Evolutionary conservation across 202 grass and related monocot species (phyloP).

Genomic region (Zizania palustris): DNA sequence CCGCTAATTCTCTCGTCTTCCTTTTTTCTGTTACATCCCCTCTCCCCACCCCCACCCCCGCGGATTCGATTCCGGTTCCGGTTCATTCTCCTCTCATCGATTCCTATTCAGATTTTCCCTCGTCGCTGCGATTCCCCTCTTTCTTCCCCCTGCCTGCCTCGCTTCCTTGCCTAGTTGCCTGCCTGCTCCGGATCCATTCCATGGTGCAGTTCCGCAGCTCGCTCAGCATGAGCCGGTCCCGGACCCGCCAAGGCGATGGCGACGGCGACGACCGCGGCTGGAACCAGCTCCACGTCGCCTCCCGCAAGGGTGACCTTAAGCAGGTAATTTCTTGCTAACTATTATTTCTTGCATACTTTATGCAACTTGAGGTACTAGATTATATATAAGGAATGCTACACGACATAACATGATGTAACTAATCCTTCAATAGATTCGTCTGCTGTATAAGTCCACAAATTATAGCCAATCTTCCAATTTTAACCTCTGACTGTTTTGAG

Average conservation of each 20-base stretch:
- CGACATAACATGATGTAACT: too few relatives aligned
- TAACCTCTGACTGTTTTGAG: background rate
- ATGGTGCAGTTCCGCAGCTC: slow-evolving; percentile 51
- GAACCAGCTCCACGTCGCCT: slow-evolving; percentile 81
- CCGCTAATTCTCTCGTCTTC: slow-evolving; percentile 24
- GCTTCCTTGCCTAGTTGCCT: background rate
- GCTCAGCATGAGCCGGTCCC: slow-evolving; percentile 46
- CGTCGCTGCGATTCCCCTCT: background rate
- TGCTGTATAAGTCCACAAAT: too few relatives aligned
- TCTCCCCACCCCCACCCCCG: background rate
- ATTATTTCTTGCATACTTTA: background rate
- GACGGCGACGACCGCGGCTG: slow-evolving; percentile 70
- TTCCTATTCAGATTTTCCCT: background rate
- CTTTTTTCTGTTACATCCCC: background rate
- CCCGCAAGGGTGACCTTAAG: slow-evolving; percentile 87
- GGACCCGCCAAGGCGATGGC: slow-evolving; percentile 44
- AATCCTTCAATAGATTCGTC: background rate
- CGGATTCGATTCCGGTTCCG: background rate
- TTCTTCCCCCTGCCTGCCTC: background rate
- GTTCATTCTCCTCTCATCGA: background rate
- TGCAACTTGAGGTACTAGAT: background rate
- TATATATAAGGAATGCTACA: background rate
- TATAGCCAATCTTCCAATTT: background rate
- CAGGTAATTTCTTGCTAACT: slow-evolving; percentile 48
- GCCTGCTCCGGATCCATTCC: slow-evolving; percentile 17